Evolutionary conservation across 192 early-diverging fungal species (phyloP).

Genomic region (Nowakowskiella sp.): DNA sequence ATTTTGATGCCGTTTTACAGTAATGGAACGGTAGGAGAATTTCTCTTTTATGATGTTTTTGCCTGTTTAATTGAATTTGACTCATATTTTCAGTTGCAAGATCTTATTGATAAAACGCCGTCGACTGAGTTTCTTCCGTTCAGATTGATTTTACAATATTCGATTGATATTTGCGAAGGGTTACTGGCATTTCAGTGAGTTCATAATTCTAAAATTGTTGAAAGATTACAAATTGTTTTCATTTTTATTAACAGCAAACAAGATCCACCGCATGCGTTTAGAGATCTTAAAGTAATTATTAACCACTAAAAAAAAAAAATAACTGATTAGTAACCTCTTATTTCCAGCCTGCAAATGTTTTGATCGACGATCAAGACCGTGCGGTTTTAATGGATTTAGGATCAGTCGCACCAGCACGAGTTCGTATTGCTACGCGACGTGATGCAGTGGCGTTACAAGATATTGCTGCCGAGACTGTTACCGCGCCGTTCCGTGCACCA

Average conservation of each 20-base stretch:
- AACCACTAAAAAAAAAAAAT: not conserved
- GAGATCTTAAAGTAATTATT: constrained; percentile 33
- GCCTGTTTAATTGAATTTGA: not conserved
- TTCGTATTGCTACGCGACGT: constrained; percentile 23
- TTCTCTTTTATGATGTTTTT: not conserved
- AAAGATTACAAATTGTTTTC: not conserved
- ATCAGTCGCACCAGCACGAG: constrained; percentile 32
- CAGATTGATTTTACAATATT: constrained; percentile 22
- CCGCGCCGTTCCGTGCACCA: constrained; percentile 40
- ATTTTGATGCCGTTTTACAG: constrained; percentile 35
- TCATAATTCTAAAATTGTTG: too few species aligned
- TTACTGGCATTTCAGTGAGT: constrained; percentile 41
- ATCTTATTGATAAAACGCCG: constrained; percentile 35
- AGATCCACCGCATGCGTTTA: constrained; percentile 37
- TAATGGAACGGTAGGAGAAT: constrained; percentile 24
- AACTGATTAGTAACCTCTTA: too few species aligned
- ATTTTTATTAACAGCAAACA: constrained; percentile 14
- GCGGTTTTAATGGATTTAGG: constrained; percentile 46
- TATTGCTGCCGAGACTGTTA: constrained; percentile 40
- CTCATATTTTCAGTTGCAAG: constrained; percentile 21
- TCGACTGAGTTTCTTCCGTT: constrained; percentile 21
- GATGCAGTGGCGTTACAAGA: constrained; percentile 41
- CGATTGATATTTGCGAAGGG: constrained; percentile 35
- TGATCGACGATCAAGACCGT: constrained; percentile 20
- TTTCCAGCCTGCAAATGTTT: constrained; percentile 34